Evolutionary conservation across 495 filamentous ascomycete genomes (phyloP), one percentile per base, ranked within the genome.

Genomic region (Lichenothelia convexa): DNA sequence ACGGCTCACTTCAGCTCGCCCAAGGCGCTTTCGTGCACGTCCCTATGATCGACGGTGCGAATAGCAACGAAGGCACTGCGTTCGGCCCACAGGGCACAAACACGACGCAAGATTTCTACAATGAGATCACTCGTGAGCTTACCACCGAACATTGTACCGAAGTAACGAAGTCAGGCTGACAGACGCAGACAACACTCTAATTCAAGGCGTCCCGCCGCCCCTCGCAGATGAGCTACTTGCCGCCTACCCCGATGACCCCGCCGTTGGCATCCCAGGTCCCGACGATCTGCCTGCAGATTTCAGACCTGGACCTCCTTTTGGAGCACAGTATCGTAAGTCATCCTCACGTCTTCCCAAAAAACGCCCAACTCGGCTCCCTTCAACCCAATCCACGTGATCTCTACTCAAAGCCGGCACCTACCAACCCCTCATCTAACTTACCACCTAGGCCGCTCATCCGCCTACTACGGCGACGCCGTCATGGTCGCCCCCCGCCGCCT

Each of bases 51-150:
- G 51, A 63, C 27, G 73, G 73, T 8, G 61, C 70, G 20, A 72
- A 67, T 44, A 62, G 46, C 55, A 72, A 78, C 45, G 72, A 77
- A 33, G 73, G 73, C 4, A 72, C 68, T 2, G 58, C 71, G 12
- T 75, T 76, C 38, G 64, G 66, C 1, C 38, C 45, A 2, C 34
- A 35, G 7, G 57, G 53, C 12, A 56, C 68, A 34, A 61, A 70
- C 45, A 69, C 54, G 2, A 54, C 53, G 31, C 32, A 36, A 3
- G 54, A 70, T 18, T 59, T 68, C 19, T 36, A 45, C 16, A 26
- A 34, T n/a, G n/a, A n/a, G n/a, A n/a, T n/a, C n/a, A n/a, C n/a
- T n/a, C n/a, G n/a, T n/a, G n/a, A n/a, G n/a, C n/a, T n/a, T n/a
- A n/a, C n/a, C n/a, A n/a, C n/a, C n/a, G n/a, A n/a, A n/a, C n/a